A percentile compares a stretch with the other conserved stretches of the same genome.
These are phyloP conservation scores for Neurospora tetraspora DNA, from an alignment of 495 filamentous ascomycete species.

Conservation along the genomic window DNA sequence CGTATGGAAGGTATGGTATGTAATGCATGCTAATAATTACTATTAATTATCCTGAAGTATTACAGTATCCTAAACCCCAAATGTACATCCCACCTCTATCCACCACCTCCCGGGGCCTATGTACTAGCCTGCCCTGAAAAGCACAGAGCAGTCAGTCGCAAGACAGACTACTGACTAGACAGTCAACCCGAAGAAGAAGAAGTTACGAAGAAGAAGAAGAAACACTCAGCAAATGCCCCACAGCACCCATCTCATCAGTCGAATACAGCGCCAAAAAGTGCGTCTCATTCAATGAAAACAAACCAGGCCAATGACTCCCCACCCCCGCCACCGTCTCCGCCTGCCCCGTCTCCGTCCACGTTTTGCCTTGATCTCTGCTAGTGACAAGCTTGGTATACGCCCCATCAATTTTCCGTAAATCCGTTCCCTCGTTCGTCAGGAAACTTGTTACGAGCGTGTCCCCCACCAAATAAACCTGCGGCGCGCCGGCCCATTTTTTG, in stretches of 20 bases:
- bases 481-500: conserved; percentile 43
- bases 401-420: conserved; percentile 12
- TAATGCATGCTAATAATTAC: background rate
- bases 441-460: conserved; percentile 48
- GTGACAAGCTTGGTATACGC: conserved; percentile 11
- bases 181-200: background rate
- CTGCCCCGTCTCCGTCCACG: conserved; percentile 1
- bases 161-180: too few relatives aligned
- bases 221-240: background rate
- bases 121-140: background rate
- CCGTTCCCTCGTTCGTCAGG: conserved; percentile 50
- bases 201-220: too few relatives aligned
- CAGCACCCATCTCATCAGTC: conserved; percentile 23
- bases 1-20: too few relatives aligned
- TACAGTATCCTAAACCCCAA: background rate
- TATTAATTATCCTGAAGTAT: background rate
- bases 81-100: background rate
- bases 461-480: conserved; percentile 48
- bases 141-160: background rate
- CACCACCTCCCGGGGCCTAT: background rate
- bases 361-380: background rate
- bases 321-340: conserved; percentile 25
- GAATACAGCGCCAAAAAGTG: conserved; percentile 31
- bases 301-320: conserved; percentile 31
- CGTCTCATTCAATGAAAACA: conserved; percentile 26